Evolutionary conservation across 768 basidiomycete genomes (phyloP), one percentile per base, ranked within the genome.

Genomic region (Macrolepiota fuliginosa): DNA sequence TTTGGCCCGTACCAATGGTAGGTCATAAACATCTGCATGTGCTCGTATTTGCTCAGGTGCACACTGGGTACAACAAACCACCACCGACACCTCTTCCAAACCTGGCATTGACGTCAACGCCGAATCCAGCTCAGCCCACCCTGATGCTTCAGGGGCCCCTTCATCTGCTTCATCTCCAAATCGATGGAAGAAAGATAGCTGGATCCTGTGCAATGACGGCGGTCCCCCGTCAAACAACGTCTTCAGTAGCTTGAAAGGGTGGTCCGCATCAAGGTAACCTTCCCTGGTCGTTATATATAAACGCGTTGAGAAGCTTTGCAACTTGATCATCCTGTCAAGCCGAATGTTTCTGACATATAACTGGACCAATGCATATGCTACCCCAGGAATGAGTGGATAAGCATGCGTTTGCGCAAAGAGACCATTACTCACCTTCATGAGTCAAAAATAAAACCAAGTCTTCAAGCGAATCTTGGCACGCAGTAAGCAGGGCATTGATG

Each of bases 11-110:
- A 36, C 7, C 11, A 61, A 19, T 4, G 59, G 52, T 6, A 61
- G 40, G 36, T 61, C 59, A 9, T 61, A 61, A 29, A 61, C 52
- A 15, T 12, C 45, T 22, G 46, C 22, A n/a, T 61, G 59, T 24
- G 42, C 59, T 35, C 12, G 25, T 36, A 53, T 61, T 32, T 47
- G 40, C 13, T 45, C 29, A 15, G 40, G 51, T 15, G 52, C 25
- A 22, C 59, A 61, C 42, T 61, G 59, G 19, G 59, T 61, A 29
- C 59, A 61, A 47, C 59, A 61, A 24, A 61, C 45, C 19, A 61
- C 51, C 59, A 54, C 53, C 12, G 42, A 45, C 3, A 61, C 53
- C 40, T 54, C 52, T 10, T 24, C 27, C 19, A 61, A 37, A 13
- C 42, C 53, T n/a, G 24, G 3, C 29, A 54, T 9, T 3, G 29